Percentiles rank a stretch among this genome's conserved stretches.
Evolutionary conservation across 306 rosid genomes (phyloP).

Genomic region (Dryas alaskensis): DNA sequence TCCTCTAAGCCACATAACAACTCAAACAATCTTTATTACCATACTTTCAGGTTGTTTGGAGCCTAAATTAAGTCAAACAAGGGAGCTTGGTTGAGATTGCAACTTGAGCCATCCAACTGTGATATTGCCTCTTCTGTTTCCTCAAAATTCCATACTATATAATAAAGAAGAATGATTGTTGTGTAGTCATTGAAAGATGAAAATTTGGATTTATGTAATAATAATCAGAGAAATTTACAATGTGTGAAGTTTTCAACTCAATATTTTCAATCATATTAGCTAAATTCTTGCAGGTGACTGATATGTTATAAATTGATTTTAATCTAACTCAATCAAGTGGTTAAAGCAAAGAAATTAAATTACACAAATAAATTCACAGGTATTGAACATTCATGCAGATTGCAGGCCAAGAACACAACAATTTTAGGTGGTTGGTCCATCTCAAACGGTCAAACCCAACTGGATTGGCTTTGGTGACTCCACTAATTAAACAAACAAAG

Average conservation of each 20-base stretch:
- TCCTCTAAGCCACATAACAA: not conserved
- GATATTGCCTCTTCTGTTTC: not conserved
- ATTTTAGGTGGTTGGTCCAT: too few species aligned
- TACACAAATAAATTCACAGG: too few species aligned
- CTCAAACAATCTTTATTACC: not conserved
- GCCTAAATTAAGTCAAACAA: not conserved
- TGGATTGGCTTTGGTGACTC: too few species aligned
- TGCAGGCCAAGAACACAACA: too few species aligned
- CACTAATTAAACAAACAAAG: too few species aligned
- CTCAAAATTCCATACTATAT: not conserved
- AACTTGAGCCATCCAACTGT: not conserved
- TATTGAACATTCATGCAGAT: too few species aligned
- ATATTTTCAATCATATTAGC: not conserved
- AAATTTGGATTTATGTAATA: not conserved
- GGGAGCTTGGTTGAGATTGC: constrained; percentile 2
- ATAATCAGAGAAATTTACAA: not conserved
- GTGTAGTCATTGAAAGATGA: not conserved
- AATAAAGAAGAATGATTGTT: not conserved
- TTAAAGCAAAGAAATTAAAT: too few species aligned
- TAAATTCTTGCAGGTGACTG: too few species aligned
- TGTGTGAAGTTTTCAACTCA: not conserved
- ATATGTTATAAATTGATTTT: too few species aligned
- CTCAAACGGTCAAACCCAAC: too few species aligned
- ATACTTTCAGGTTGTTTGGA: constrained; percentile 17
- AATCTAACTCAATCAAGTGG: too few species aligned